Evolutionary conservation across 2,329 filamentous ascomycete genomes (phyloP).

Genomic region (Ophiostoma piceae): DNA sequence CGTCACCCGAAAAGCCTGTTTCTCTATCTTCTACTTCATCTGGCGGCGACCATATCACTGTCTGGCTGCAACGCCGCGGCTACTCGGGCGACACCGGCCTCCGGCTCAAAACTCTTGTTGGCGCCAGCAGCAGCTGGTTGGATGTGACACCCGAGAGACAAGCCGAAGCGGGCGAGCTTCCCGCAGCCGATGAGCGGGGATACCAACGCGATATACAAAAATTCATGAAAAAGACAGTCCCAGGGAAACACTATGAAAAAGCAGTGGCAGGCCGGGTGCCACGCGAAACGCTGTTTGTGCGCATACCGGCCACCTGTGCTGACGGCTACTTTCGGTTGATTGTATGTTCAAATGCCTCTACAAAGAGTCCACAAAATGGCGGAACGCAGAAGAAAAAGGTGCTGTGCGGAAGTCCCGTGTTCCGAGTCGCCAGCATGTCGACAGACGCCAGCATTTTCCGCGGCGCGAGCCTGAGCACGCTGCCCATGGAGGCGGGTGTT

Average conservation of each 20-base stretch:
- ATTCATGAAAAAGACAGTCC: constrained; percentile 49
- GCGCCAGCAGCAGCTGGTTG: constrained; percentile 56
- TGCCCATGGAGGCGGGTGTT: constrained; percentile 62
- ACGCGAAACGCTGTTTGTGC: constrained; percentile 59
- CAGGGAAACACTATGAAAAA: constrained; percentile 39
- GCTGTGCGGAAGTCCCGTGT: constrained; percentile 61
- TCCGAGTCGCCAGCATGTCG: constrained; percentile 63
- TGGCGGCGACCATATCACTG: constrained; percentile 42
- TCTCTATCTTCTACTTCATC: constrained; percentile 34
- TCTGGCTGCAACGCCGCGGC: constrained; percentile 65
- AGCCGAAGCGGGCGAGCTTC: constrained; percentile 47
- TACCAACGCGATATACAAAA: constrained; percentile 63
- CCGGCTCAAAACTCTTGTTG: constrained; percentile 57
- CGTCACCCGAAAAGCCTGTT: constrained; percentile 42
- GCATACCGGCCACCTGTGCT: constrained; percentile 56
- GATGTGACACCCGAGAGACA: constrained; percentile 58
- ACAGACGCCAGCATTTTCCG: constrained; percentile 55
- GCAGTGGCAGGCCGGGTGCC: constrained; percentile 44
- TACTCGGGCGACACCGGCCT: constrained; percentile 65
- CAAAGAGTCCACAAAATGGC: background rate
- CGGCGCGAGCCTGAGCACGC: constrained; percentile 58
- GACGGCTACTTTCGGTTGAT: constrained; percentile 67
- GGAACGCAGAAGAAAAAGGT: constrained; percentile 45
- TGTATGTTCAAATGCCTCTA: constrained; percentile 43
- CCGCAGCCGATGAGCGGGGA: constrained; percentile 54